These are phyloP conservation scores for Penicillium fimorum DNA, from an alignment of 495 filamentous ascomycete species.

Conservation along the genomic window DNA sequence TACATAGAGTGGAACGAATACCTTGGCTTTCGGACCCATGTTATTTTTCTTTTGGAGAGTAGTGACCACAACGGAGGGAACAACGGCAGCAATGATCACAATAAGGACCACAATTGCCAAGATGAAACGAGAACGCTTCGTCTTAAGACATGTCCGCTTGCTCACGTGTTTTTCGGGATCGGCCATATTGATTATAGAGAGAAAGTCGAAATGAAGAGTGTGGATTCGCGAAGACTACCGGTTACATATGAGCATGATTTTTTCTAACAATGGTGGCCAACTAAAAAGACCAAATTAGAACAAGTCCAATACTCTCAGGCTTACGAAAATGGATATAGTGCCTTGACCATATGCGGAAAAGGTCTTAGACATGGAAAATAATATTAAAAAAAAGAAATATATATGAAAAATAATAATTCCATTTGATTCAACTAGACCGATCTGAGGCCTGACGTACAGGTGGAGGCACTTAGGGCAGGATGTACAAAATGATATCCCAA, in stretches of 20 bases:
- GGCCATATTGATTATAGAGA: slow-evolving; percentile 20
- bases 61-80: slow-evolving; percentile 36
- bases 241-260: slow-evolving; percentile 10
- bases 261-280: slow-evolving; percentile 3
- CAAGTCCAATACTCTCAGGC: slow-evolving; percentile 1
- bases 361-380: slow-evolving; percentile 19
- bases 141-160: slow-evolving; percentile 31
- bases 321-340: slow-evolving; percentile 21
- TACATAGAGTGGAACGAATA: slow-evolving; percentile 56
- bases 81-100: slow-evolving; percentile 35
- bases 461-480: slow-evolving; percentile 19
- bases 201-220: slow-evolving; percentile 17
- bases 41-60: slow-evolving; percentile 33
- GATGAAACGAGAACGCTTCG: slow-evolving; percentile 30
- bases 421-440: slow-evolving; percentile 12
- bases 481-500: slow-evolving; percentile 13
- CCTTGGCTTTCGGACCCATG: slow-evolving; percentile 45
- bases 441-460: slow-evolving; percentile 16
- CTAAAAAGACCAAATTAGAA: slow-evolving; percentile 5
- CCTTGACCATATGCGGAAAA: slow-evolving; percentile 22
- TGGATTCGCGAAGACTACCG: slow-evolving; percentile 18
- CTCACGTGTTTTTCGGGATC: slow-evolving; percentile 41
- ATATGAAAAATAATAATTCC: slow-evolving; percentile 2
- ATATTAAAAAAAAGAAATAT: not conserved
- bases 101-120: slow-evolving; percentile 28